Evolutionary conservation across 768 basidiomycete species (phyloP).

Genomic region (Rhizopogon vulgaris): DNA sequence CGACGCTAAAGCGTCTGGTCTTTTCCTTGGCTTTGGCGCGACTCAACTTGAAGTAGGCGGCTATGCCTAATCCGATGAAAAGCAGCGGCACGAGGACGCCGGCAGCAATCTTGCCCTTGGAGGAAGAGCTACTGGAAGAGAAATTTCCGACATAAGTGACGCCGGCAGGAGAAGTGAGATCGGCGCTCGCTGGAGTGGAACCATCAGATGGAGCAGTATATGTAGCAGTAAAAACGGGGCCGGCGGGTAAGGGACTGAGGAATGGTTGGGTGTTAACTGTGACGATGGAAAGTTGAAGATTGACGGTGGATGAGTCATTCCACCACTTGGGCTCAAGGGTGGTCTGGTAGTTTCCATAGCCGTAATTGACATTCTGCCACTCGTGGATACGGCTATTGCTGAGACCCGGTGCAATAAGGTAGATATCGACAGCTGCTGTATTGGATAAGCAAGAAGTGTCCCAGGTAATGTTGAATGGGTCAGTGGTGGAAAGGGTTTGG

Average conservation of each 20-base stretch:
- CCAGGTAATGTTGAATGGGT: conserved; percentile 58
- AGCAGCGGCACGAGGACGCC: conserved; percentile 58
- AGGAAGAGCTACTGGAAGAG: conserved; percentile 29
- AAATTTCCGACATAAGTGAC: conserved; percentile 36
- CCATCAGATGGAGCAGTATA: conserved; percentile 41
- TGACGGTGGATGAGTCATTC: conserved; percentile 44
- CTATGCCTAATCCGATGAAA: conserved; percentile 39
- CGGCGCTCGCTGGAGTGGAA: conserved; percentile 32
- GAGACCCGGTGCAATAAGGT: conserved; percentile 50
- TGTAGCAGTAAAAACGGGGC: conserved; percentile 65
- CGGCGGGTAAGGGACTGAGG: conserved; percentile 49
- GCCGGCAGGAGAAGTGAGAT: conserved; percentile 27
- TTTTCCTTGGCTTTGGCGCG: conserved; percentile 46
- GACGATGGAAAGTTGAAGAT: conserved; percentile 58
- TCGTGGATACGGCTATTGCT: conserved; percentile 42
- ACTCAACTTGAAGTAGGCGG: conserved; percentile 46
- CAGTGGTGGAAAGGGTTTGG: conserved; percentile 37
- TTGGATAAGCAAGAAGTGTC: conserved; percentile 48
- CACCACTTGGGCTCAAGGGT: conserved; percentile 63
- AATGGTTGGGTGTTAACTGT: conserved; percentile 43
- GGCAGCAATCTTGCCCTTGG: conserved; percentile 59
- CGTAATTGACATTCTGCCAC: conserved; percentile 49
- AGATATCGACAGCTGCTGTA: conserved; percentile 54
- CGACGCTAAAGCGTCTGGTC: conserved; percentile 55
- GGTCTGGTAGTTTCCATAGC: conserved; percentile 43